Conservation (phyloP, 23 red algal genomes). For the Agarophyton chilense region DNA sequence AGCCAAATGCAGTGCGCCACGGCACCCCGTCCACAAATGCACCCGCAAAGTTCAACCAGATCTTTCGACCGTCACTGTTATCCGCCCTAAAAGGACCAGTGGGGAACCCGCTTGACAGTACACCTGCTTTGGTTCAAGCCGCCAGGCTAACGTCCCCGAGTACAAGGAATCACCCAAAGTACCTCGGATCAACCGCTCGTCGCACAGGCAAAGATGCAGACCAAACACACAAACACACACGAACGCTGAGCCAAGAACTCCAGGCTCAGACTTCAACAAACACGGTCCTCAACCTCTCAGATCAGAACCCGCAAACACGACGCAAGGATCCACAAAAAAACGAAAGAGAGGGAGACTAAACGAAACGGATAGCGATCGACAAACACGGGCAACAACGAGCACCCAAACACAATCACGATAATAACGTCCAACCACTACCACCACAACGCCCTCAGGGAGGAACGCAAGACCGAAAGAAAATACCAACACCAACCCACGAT, state of each 20-base stretch:
- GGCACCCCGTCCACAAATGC: neutral
- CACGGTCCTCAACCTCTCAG: conserved; percentile 15
- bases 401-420: conserved; percentile 32
- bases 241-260: neutral
- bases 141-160: conserved; percentile 13
- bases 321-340: conserved; percentile 7
- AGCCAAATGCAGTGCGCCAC: neutral
- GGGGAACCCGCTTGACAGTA: conserved; percentile 25
- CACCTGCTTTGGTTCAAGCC: conserved; percentile 4
- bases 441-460: conserved; percentile 44
- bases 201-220: neutral
- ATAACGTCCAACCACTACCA: conserved; percentile 34
- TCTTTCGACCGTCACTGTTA: conserved; percentile 2
- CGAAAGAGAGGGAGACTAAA: conserved; percentile 18
- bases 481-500: conserved; percentile 19
- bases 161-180: neutral
- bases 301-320: conserved; percentile 35
- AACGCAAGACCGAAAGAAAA: conserved; percentile 14
- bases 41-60: neutral
- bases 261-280: conserved; percentile 10
- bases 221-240: neutral
- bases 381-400: neutral
- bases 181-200: conserved; percentile 23
- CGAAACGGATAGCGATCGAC: conserved; percentile 9
- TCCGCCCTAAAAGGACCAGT: conserved; percentile 15